These are phyloP conservation scores for Zalerion maritima DNA, from an alignment of 495 filamentous ascomycete species.

Conservation along the genomic window DNA sequence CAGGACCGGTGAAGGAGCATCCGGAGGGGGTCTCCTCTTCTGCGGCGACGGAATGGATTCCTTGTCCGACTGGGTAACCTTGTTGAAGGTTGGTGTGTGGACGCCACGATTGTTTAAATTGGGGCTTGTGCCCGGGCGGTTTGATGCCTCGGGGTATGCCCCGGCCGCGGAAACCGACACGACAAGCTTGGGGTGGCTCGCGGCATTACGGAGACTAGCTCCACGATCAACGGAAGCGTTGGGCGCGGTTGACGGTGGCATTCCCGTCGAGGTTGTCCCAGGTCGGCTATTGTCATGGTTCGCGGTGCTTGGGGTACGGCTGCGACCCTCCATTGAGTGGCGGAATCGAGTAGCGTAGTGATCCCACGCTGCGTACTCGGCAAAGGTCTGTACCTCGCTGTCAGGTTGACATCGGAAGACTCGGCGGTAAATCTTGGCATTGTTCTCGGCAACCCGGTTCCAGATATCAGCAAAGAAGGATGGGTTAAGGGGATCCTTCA, in stretches of 20 bases:
- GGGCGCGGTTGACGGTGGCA: constrained; percentile 5
- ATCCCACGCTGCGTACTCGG: constrained; percentile 79
- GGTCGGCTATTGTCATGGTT: constrained; percentile 19
- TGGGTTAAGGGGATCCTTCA: constrained; percentile 68
- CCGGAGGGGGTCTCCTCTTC: no score
- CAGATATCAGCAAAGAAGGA: constrained; percentile 77
- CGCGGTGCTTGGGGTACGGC: constrained; percentile 21
- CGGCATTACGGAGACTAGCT: constrained; percentile 10
- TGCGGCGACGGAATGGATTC: no score
- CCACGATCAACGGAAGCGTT: constrained; percentile 2
- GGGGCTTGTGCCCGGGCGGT: no score
- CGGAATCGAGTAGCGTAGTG: constrained; percentile 68
- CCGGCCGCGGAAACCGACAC: no score
- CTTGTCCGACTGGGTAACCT: no score
- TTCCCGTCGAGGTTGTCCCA: constrained; percentile 25
- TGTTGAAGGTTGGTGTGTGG: no score
- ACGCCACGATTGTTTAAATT: no score
- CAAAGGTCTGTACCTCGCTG: constrained; percentile 84
- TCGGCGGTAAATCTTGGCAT: constrained; percentile 79
- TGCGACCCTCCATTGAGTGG: constrained; percentile 39
- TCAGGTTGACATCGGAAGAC: constrained; percentile 98
- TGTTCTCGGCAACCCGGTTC: constrained; percentile 81
- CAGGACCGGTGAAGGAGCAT: constrained; percentile 14
- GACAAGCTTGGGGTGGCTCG: no score
- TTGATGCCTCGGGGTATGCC: no score